A percentile compares a stretch with the other conserved stretches of the same genome.
These are phyloP conservation scores for Helenozyma baotianmanensis DNA, from an alignment of 805 yeast genomes.

Conservation along the genomic window DNA sequence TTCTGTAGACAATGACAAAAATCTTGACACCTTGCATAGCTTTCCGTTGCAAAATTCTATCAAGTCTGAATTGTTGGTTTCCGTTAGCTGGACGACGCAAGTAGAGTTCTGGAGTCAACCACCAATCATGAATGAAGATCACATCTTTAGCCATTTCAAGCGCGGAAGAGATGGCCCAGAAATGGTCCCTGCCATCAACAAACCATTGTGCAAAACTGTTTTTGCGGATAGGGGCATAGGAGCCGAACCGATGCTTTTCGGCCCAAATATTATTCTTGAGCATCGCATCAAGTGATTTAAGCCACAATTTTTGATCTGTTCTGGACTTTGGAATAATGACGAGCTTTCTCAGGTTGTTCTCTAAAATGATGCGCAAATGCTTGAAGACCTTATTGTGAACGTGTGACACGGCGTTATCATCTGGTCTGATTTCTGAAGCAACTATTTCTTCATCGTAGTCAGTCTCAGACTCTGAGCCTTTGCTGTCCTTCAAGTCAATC, in stretches of 20 bases:
- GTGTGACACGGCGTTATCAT: conserved; percentile 14
- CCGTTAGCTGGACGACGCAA: conserved; percentile 93
- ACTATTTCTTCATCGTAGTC: conserved; percentile 42
- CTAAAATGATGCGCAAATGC: conserved; percentile 49
- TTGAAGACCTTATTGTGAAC: conserved; percentile 48
- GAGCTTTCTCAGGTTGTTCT: conserved; percentile 74
- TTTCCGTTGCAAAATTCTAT: conserved; percentile 77
- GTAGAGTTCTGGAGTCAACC: conserved; percentile 93
- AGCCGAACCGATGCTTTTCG: conserved; percentile 66
- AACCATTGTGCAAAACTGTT: conserved; percentile 93
- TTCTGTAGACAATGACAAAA: conserved; percentile 86
- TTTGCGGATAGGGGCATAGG: conserved; percentile 88
- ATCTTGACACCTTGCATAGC: conserved; percentile 95
- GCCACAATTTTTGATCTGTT: conserved; percentile 67
- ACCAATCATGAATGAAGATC: conserved; percentile 96
- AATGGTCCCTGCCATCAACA: conserved; percentile 93
- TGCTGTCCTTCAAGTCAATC: conserved; percentile 16
- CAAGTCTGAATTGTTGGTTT: conserved; percentile 90
- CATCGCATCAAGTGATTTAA: conserved; percentile 68
- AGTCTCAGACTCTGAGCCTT: conserved; percentile 36
- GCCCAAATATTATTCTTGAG: conserved; percentile 67
- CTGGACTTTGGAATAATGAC: conserved; percentile 66
- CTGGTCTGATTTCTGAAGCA: conserved; percentile 18
- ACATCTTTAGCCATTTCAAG: conserved; percentile 90
- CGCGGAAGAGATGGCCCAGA: conserved; percentile 94